Conservation (phyloP, 2,329 filamentous ascomycete genomes). For the Neofusicoccum parvum region DNA sequence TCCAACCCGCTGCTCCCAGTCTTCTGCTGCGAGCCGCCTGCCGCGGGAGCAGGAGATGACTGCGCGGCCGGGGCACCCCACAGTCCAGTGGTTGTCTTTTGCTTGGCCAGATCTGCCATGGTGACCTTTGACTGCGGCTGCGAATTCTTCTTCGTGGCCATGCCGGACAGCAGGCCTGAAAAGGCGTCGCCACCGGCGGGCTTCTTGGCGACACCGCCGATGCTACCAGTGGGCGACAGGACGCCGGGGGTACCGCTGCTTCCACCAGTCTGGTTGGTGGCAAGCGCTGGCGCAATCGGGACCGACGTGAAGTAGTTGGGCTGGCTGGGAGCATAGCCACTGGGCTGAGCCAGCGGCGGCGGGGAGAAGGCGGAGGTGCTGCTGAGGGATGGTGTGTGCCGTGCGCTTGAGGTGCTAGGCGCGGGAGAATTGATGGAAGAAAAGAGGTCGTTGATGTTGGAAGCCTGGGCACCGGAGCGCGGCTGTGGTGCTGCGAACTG, state of each 20-base stretch:
- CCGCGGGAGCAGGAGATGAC: neutral
- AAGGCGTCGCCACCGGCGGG: constrained; percentile 78
- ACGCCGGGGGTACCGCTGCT: constrained; percentile 42
- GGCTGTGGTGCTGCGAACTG: constrained; percentile 84
- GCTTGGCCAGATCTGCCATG: constrained; percentile 93
- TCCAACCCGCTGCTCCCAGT: constrained; percentile 20
- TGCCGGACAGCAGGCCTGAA: constrained; percentile 78
- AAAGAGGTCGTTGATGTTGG: constrained; percentile 79
- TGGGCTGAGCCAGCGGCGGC: constrained; percentile 49
- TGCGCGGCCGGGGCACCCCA: constrained; percentile 67
- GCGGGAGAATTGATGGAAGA: constrained; percentile 77
- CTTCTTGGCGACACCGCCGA: constrained; percentile 44
- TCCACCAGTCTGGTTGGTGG: constrained; percentile 34
- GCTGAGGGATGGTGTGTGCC: constrained; percentile 51
- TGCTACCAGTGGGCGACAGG: constrained; percentile 38
- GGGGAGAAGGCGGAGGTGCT: constrained; percentile 45
- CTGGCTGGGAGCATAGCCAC: constrained; percentile 72
- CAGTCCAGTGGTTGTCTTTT: constrained; percentile 91
- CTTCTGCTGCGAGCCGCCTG: neutral
- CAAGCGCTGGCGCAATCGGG: constrained; percentile 30
- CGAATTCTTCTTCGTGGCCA: constrained; percentile 67
- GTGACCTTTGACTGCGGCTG: constrained; percentile 69
- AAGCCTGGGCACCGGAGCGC: constrained; percentile 78
- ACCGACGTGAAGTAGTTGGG: constrained; percentile 97
- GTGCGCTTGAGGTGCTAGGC: constrained; percentile 50